Evolutionary conservation across 2,329 filamentous ascomycete genomes (phyloP).

Genomic region (Amauroascus verrucosus): DNA sequence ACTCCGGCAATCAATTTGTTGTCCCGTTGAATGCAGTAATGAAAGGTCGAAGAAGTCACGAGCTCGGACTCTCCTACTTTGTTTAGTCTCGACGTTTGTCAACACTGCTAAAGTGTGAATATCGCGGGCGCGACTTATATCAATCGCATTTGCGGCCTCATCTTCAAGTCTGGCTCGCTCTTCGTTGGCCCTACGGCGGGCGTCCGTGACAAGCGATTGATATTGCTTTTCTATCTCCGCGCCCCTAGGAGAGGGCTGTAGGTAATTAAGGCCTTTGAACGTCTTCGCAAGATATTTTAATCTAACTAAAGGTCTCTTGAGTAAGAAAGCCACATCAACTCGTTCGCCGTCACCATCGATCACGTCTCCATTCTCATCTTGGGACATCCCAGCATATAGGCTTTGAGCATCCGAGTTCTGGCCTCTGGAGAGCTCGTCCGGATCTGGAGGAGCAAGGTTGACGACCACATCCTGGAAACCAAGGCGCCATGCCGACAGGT

Average conservation of each 20-base stretch:
- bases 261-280: constrained; percentile 51
- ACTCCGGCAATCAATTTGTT: constrained; percentile 77
- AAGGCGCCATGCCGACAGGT: constrained; percentile 78
- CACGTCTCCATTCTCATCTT: constrained; percentile 51
- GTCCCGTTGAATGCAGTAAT: constrained; percentile 76
- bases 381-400: constrained; percentile 45
- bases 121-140: constrained; percentile 69
- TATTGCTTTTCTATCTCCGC: constrained; percentile 53
- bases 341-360: constrained; percentile 69
- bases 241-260: constrained; percentile 42
- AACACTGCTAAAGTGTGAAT: constrained; percentile 64
- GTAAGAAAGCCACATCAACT: constrained; percentile 84
- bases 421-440: constrained; percentile 45
- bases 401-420: constrained; percentile 38
- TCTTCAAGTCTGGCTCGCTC: constrained; percentile 67
- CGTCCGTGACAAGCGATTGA: constrained; percentile 63
- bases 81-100: constrained; percentile 60
- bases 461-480: constrained; percentile 93
- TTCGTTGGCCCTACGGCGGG: constrained; percentile 62
- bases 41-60: constrained; percentile 85
- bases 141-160: constrained; percentile 74
- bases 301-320: constrained; percentile 79
- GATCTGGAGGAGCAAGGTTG: constrained; percentile 69
- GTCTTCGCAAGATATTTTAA: constrained; percentile 81
- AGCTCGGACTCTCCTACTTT: constrained; percentile 70